Conservation (phyloP, 192 early-diverging fungal genomes). For the Podila epicladia region DNA sequence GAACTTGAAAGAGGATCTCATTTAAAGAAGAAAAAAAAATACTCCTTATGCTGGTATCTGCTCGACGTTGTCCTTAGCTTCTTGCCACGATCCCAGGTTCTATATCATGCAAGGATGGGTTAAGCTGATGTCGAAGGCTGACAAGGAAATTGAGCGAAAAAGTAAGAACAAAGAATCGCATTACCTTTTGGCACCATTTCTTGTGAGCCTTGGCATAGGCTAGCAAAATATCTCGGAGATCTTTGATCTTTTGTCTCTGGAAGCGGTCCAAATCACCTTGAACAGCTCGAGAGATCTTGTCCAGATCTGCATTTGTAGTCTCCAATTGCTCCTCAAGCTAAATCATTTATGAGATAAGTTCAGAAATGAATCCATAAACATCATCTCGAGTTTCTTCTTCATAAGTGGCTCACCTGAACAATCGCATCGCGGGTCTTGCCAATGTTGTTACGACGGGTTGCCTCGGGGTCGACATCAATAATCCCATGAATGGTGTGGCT, state of each 20-base stretch:
- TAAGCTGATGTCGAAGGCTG: no score
- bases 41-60: slow-evolving; percentile 50
- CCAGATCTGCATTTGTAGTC: slow-evolving; percentile 75
- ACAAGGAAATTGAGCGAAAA: no score
- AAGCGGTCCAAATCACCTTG: slow-evolving; percentile 94
- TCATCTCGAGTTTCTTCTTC: not conserved
- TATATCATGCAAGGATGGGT: slow-evolving; percentile 9
- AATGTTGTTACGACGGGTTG: slow-evolving; percentile 88
- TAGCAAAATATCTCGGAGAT: slow-evolving; percentile 85
- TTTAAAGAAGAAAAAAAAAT: no score
- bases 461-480: slow-evolving; percentile 95
- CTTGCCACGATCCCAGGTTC: slow-evolving; percentile 67
- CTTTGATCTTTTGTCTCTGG: slow-evolving; percentile 91
- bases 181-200: slow-evolving; percentile 78
- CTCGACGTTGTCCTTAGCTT: slow-evolving; percentile 59
- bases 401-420: slow-evolving; percentile 47
- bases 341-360: not conserved
- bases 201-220: slow-evolving; percentile 76
- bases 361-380: not conserved
- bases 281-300: slow-evolving; percentile 80
- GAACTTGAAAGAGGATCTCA: no score
- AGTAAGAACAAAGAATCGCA: no score
- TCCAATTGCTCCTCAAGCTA: slow-evolving; percentile 84
- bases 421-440: slow-evolving; percentile 88
- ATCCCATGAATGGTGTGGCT: slow-evolving; percentile 87